Evolutionary conservation across 495 filamentous ascomycete species (phyloP).

Genomic region (Hyaloscypha variabilis): DNA sequence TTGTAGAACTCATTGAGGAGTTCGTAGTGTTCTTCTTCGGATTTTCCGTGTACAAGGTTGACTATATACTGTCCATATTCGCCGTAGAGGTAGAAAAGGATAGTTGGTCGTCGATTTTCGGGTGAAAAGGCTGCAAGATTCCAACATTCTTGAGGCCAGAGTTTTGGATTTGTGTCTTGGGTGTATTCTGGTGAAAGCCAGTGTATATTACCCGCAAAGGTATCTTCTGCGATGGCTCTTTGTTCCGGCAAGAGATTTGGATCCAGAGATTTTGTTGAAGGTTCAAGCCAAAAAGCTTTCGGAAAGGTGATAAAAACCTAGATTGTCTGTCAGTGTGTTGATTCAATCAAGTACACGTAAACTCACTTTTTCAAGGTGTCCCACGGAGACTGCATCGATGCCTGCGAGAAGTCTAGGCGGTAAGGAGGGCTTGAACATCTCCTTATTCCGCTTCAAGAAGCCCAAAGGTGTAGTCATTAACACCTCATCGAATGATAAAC

Average conservation of each 20-base stretch:
- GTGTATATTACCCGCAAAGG: constrained; percentile 58
- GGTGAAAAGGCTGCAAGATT: constrained; percentile 69
- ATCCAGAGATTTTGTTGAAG: constrained; percentile 27
- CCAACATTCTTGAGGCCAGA: constrained; percentile 78
- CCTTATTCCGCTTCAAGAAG: constrained; percentile 77
- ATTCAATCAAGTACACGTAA: background rate
- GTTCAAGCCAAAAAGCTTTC: constrained; percentile 54
- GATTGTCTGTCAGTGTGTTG: background rate
- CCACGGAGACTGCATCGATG: constrained; percentile 79
- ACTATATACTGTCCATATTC: constrained; percentile 52
- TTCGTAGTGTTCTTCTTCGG: constrained; percentile 38
- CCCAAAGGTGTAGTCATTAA: constrained; percentile 84
- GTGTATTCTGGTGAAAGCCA: constrained; percentile 68
- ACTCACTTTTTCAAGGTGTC: constrained; percentile 78
- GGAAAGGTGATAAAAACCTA: constrained; percentile 84
- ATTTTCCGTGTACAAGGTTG: constrained; percentile 38
- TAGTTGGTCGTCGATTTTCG: constrained; percentile 69
- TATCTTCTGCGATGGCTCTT: constrained; percentile 7
- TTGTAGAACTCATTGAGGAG: constrained; percentile 59
- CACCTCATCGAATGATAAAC: constrained; percentile 74
- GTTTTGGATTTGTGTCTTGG: constrained; percentile 56
- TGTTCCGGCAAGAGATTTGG: background rate
- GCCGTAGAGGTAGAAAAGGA: constrained; percentile 90
- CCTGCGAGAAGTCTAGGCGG: constrained; percentile 67
- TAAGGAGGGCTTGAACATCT: constrained; percentile 69